phyloP scores from a whole-genome alignment of 108 stramenopile species.

The Chaetoceros muelleri region DNA sequence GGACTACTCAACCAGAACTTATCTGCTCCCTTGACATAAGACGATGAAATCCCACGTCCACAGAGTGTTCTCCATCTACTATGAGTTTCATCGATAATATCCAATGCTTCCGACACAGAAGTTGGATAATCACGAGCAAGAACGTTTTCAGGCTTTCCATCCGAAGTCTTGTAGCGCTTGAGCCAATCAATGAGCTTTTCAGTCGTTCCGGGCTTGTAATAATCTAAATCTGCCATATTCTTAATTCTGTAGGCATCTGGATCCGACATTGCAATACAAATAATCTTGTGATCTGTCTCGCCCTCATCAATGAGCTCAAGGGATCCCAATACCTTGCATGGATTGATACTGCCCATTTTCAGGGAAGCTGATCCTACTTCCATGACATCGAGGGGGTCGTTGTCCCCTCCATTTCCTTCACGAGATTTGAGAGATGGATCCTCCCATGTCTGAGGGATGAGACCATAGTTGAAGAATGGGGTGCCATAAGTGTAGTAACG shows the following conservation, averaged over 20 bases:
- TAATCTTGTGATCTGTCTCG: slow-evolving; percentile 96
- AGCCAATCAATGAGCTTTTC: slow-evolving; percentile 86
- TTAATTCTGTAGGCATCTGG: slow-evolving; percentile 47
- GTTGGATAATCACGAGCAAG: slow-evolving; percentile 78
- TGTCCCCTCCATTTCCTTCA: slow-evolving; percentile 88
- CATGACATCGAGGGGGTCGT: slow-evolving; percentile 96
- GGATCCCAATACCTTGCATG: slow-evolving; percentile 90
- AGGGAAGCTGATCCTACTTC: slow-evolving; percentile 82
- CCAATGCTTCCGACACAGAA: slow-evolving; percentile 48
- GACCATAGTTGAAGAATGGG: slow-evolving; percentile 97
- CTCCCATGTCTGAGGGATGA: slow-evolving; percentile 97
- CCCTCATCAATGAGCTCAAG: slow-evolving; percentile 95
- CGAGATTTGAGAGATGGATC: slow-evolving; percentile 69
- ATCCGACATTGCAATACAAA: slow-evolving; percentile 80
- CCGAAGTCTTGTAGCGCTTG: slow-evolving; percentile 94
- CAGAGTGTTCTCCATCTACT: slow-evolving; percentile 68
- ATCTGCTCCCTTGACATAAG: slow-evolving; percentile 27
- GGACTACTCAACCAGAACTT: slow-evolving; percentile 69
- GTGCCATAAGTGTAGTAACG: slow-evolving; percentile 96
- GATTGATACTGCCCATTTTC: slow-evolving; percentile 83
- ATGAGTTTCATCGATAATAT: slow-evolving; percentile 70
- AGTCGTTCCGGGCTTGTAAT: slow-evolving; percentile 69
- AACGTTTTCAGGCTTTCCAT: slow-evolving; percentile 89
- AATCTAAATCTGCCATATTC: slow-evolving; percentile 76
- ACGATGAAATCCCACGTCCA: slow-evolving; percentile 50